Evolutionary conservation across 371 early-diverging fungal species (phyloP).

Genomic region (Batrachochytrium dendrobatidis): DNA sequence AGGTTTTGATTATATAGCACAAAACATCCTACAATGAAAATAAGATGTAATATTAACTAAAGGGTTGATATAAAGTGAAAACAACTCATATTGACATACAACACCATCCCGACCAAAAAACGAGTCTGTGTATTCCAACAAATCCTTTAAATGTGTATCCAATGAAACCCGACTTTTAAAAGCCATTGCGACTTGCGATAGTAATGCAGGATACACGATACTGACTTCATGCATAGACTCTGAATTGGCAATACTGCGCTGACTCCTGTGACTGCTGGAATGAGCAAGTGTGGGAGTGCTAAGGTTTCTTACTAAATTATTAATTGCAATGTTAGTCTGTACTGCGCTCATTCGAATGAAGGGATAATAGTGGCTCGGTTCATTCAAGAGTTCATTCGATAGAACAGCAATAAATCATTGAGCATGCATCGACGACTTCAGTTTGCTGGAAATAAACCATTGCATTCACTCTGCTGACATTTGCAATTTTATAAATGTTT

Average conservation of each 20-base stretch:
- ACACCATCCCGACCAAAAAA: constrained; percentile 82
- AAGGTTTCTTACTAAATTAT: neutral
- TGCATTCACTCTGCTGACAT: no score
- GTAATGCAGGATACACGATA: constrained; percentile 71
- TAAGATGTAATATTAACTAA: neutral
- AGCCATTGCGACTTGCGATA: constrained; percentile 69
- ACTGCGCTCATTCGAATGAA: neutral
- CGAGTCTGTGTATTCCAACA: constrained; percentile 68
- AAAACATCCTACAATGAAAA: constrained; percentile 55
- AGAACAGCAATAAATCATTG: neutral
- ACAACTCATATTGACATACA: constrained; percentile 37
- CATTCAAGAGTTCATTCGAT: neutral
- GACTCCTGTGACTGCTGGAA: neutral
- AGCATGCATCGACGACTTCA: neutral
- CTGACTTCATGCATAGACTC: neutral
- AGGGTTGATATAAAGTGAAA: neutral
- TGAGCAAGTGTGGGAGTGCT: neutral
- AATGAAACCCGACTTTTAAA: constrained; percentile 42
- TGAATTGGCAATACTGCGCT: neutral
- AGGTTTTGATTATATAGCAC: constrained; percentile 61
- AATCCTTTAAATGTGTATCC: constrained; percentile 54
- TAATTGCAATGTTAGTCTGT: neutral
- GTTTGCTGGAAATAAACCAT: neutral
- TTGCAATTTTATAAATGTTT: neutral
- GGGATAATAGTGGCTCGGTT: neutral